A percentile compares a stretch with the other conserved stretches of the same genome.
Conservation (phyloP, 441 rosid species). For the Corymbia calophylla region DNA sequence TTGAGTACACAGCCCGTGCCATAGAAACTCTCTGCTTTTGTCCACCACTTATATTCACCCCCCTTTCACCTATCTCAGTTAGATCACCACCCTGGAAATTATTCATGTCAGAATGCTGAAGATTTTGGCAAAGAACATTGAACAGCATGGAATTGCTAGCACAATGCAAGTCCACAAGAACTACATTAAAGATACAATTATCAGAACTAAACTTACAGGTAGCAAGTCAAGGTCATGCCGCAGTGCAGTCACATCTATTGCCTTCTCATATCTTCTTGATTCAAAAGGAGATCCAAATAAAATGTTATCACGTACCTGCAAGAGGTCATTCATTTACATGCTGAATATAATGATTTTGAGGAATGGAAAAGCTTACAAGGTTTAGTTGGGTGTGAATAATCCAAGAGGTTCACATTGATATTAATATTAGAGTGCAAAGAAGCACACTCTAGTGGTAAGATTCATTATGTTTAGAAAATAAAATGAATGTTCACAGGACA, state of each 20-base stretch:
- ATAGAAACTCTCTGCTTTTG: slow-evolving; percentile 97
- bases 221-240: slow-evolving; percentile 85
- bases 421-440: neutral
- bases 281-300: slow-evolving; percentile 79
- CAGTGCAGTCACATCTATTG: slow-evolving; percentile 82
- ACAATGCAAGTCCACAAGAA: neutral
- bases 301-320: slow-evolving; percentile 86
- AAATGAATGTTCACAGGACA: slow-evolving; percentile 1
- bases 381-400: neutral
- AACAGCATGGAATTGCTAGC: neutral
- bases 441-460: neutral
- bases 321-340: neutral
- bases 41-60: slow-evolving; percentile 96
- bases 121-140: neutral
- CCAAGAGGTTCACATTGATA: neutral
- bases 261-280: slow-evolving; percentile 59
- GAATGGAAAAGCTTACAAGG: neutral
- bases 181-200: neutral
- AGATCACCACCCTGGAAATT: slow-evolving; percentile 83
- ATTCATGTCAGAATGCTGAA: slow-evolving; percentile 10
- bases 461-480: neutral
- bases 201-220: slow-evolving; percentile 54
- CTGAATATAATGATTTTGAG: neutral
- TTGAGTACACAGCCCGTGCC: slow-evolving; percentile 91
- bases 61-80: slow-evolving; percentile 97